A percentile compares a stretch with the other conserved stretches of the same genome.
Conservation (phyloP, 768 basidiomycete genomes). For the Leccinum arenicola region DNA sequence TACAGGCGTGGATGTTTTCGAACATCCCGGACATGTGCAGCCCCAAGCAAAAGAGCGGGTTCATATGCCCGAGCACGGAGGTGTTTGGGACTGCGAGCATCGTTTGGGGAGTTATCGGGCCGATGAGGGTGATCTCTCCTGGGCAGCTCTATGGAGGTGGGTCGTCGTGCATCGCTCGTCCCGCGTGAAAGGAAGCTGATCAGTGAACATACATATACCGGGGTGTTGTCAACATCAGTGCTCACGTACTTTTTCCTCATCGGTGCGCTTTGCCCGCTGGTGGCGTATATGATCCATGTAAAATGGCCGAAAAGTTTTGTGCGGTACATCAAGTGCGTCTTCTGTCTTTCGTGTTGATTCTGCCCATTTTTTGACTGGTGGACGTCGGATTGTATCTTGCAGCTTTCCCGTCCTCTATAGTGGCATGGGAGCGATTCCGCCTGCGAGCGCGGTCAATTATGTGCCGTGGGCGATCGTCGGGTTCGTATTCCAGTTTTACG, state of each 20-base stretch:
- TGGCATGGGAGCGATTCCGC: slow-evolving; percentile 44
- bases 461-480: slow-evolving; percentile 65
- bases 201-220: not conserved
- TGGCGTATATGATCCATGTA: slow-evolving; percentile 51
- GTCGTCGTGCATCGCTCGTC: not conserved
- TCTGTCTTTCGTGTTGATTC: not conserved
- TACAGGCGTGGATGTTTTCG: slow-evolving; percentile 60
- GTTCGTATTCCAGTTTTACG: slow-evolving; percentile 62
- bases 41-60: slow-evolving; percentile 40
- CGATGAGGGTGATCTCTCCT: slow-evolving; percentile 62
- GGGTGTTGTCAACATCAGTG: slow-evolving; percentile 8
- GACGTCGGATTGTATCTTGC: not conserved
- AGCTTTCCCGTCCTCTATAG: not conserved
- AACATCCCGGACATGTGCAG: slow-evolving; percentile 38
- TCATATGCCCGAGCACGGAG: slow-evolving; percentile 66
- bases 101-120: slow-evolving; percentile 83
- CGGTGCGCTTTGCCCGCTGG: slow-evolving; percentile 59
- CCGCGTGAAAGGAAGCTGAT: not conserved
- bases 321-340: slow-evolving; percentile 60
- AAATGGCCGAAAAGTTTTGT: slow-evolving; percentile 62
- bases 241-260: slow-evolving; percentile 79
- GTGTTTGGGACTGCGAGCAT: slow-evolving; percentile 80
- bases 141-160: slow-evolving; percentile 58
- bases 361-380: not conserved
- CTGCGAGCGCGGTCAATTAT: slow-evolving; percentile 64